These are phyloP conservation scores for Myriosclerotinia curreyana DNA, from an alignment of 2,329 filamentous ascomycete genomes.

Conservation along the genomic window DNA sequence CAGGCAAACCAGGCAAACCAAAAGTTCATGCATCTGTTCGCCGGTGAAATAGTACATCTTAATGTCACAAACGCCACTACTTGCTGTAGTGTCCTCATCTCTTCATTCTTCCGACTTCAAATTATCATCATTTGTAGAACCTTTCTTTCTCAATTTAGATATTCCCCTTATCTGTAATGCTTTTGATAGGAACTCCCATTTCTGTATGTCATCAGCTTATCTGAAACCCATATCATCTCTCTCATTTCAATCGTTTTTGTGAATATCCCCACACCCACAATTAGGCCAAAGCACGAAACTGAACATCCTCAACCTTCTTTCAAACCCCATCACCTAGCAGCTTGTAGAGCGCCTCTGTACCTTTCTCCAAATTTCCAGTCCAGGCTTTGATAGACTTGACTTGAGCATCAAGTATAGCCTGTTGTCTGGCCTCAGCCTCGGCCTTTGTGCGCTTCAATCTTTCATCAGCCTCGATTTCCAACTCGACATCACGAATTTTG, in stretches of 20 bases:
- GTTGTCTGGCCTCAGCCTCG: slow-evolving; percentile 24
- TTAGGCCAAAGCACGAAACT: neutral
- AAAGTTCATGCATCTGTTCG: neutral
- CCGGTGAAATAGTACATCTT: neutral
- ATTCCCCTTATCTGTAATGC: slow-evolving; percentile 88
- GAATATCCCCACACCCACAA: neutral
- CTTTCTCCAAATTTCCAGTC: slow-evolving; percentile 31
- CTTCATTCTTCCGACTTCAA: slow-evolving; percentile 87
- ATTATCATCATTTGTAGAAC: slow-evolving; percentile 84
- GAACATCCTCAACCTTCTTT: slow-evolving; percentile 21
- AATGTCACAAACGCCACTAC: neutral
- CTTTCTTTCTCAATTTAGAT: slow-evolving; percentile 92
- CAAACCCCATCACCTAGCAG: slow-evolving; percentile 34
- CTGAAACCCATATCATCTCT: slow-evolving; percentile 81
- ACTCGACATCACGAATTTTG: slow-evolving; percentile 32
- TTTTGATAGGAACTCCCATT: slow-evolving; percentile 80
- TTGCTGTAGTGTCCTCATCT: slow-evolving; percentile 61
- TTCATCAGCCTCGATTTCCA: slow-evolving; percentile 36
- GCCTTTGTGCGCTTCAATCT: slow-evolving; percentile 31
- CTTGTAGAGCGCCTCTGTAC: slow-evolving; percentile 36
- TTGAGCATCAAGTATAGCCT: slow-evolving; percentile 28
- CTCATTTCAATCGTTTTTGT: slow-evolving; percentile 40
- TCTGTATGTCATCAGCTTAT: slow-evolving; percentile 78
- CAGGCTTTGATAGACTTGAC: slow-evolving; percentile 29
- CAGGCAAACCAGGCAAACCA: neutral